Conservation (phyloP, 371 early-diverging fungal genomes). For the Batrachochytrium dendrobatidis region DNA sequence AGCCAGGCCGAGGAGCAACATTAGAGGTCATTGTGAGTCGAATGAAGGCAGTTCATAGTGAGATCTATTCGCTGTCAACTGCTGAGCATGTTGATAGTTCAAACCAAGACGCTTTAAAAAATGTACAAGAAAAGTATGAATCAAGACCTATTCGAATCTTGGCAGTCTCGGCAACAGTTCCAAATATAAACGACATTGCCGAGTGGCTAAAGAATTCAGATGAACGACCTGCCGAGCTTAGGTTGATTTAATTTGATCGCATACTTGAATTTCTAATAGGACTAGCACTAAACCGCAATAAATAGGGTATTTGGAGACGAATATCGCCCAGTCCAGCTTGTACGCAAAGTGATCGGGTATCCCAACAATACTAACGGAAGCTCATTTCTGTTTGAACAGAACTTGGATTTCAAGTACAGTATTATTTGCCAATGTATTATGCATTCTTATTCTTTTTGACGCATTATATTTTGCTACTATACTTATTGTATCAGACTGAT, state of each 20-base stretch:
- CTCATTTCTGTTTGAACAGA: slow-evolving; percentile 57
- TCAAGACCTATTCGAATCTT: slow-evolving; percentile 50
- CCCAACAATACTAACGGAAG: slow-evolving; percentile 30
- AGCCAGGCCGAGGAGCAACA: slow-evolving; percentile 49
- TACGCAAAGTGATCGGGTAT: slow-evolving; percentile 54
- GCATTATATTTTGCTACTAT: too few species aligned
- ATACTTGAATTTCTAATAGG: background rate
- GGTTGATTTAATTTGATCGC: background rate
- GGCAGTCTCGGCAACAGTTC: slow-evolving; percentile 82
- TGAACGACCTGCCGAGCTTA: background rate
- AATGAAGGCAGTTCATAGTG: slow-evolving; percentile 34
- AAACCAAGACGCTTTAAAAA: too few species aligned
- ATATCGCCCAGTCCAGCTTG: slow-evolving; percentile 67
- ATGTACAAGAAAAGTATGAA: too few species aligned
- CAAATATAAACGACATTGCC: slow-evolving; percentile 76
- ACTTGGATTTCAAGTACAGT: slow-evolving; percentile 60
- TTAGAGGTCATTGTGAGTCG: slow-evolving; percentile 57
- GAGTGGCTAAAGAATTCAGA: slow-evolving; percentile 48
- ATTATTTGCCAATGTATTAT: too few species aligned
- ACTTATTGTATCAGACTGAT: slow-evolving; percentile 46
- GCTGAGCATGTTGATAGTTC: too few species aligned
- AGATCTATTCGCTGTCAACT: too few species aligned
- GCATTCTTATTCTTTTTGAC: too few species aligned
- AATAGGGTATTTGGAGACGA: slow-evolving; percentile 65
- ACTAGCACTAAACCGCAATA: background rate